phyloP scores from a whole-genome alignment of 2,329 filamentous ascomycete genomes.

The Sclerotinia sclerotiorum region DNA sequence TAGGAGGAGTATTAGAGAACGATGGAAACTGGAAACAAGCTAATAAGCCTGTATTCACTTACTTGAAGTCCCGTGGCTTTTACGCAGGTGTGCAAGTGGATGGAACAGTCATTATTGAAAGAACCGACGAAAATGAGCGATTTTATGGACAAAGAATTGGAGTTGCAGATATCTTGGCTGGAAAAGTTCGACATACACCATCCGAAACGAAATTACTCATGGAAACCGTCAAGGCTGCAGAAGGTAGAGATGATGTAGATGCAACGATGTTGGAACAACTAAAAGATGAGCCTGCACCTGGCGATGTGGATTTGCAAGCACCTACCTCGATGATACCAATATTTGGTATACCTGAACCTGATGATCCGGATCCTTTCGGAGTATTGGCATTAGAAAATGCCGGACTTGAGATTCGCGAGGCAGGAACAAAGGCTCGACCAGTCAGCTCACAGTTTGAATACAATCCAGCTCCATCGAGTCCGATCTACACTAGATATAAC shows the following conservation, averaged over 20 bases:
- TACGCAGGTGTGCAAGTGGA: slow-evolving; percentile 87
- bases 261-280: slow-evolving; percentile 62
- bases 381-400: slow-evolving; percentile 88
- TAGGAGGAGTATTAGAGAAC: slow-evolving; percentile 40
- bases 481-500: slow-evolving; percentile 57
- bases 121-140: slow-evolving; percentile 81
- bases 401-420: slow-evolving; percentile 85
- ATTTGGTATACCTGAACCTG: slow-evolving; percentile 76
- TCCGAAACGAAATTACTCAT: slow-evolving; percentile 46
- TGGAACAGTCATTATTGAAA: slow-evolving; percentile 81
- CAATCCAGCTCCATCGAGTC: slow-evolving; percentile 73
- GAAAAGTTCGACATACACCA: slow-evolving; percentile 38
- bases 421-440: slow-evolving; percentile 73
- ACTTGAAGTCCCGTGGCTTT: slow-evolving; percentile 85
- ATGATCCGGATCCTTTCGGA: slow-evolving; percentile 90
- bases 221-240: slow-evolving; percentile 84
- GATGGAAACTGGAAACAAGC: slow-evolving; percentile 52
- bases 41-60: slow-evolving; percentile 71
- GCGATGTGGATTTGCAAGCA: slow-evolving; percentile 62
- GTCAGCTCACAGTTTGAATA: slow-evolving; percentile 81
- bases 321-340: slow-evolving; percentile 44
- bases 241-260: slow-evolving; percentile 78
- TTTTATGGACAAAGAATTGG: slow-evolving; percentile 73
- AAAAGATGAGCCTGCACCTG: slow-evolving; percentile 68
- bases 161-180: slow-evolving; percentile 59